Conservation (phyloP, 106 monocot species). For the Platanthera zijinensis region DNA sequence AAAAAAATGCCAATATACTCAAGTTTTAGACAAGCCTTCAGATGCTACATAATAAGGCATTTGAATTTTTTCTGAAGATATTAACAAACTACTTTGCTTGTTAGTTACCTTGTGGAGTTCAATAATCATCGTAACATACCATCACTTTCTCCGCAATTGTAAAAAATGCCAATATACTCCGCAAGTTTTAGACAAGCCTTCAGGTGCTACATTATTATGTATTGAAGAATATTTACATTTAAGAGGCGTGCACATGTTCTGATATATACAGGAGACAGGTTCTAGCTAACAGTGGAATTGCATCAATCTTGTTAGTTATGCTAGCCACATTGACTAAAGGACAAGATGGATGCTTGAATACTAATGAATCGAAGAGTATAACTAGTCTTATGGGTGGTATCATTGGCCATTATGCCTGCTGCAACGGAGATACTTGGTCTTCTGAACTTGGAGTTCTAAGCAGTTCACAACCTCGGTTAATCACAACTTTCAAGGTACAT, state of each 20-base stretch:
- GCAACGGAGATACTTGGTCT: conserved; percentile 82
- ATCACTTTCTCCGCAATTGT: no score
- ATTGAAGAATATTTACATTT: no score
- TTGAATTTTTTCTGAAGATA: no score
- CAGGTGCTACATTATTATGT: not conserved
- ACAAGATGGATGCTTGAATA: conserved; percentile 53
- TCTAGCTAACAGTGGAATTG: conserved; percentile 61
- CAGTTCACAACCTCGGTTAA: conserved; percentile 47
- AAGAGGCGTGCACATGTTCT: not conserved
- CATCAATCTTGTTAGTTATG: conserved; percentile 38
- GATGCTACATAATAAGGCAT: no score
- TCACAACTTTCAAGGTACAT: conserved; percentile 63
- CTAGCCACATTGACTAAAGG: conserved; percentile 29
- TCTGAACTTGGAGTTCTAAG: conserved; percentile 71
- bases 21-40: no score
- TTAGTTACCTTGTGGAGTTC: no score
- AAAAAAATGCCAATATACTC: no score
- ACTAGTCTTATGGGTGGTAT: conserved; percentile 57
- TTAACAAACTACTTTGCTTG: no score
- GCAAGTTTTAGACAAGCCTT: not conserved
- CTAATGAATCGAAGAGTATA: conserved; percentile 34
- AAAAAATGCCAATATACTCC: no score
- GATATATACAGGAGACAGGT: conserved; percentile 48
- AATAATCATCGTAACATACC: no score
- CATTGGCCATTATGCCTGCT: conserved; percentile 66